Base-by-base conservation (phyloP, 805 yeast species). In the Ogataea ramenticola region DNA sequence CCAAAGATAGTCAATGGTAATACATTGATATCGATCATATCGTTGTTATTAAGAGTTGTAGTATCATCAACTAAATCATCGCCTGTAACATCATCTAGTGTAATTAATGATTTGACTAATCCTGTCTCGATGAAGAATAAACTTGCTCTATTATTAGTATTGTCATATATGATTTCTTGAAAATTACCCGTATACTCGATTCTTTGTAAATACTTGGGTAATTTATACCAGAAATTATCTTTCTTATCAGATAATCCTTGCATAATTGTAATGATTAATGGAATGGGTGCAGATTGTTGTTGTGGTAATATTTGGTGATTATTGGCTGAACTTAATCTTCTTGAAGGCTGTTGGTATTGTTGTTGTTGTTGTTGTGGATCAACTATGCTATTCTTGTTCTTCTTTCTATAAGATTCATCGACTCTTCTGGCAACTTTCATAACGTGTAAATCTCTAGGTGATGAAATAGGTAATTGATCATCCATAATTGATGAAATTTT, bases 1-100 rank as follows among this genome's bases (percentile, higher is more conserved):
- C 95, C 93, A 60, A 83, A 82, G 1, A 86, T 76, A 0, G 91
- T 83, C 46, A 84, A 75, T 4, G 93, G 88, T 43, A 86, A 70
- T 30, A 84, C 78, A 16, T 70, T 56, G 43, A 40, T 19, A 30
- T 56, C 50, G 46, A 63, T 52, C 20, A 19, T 20, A 34, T 34
- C 19, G 24, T 53, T 52, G n/a, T 44, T 40, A 29, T 60, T 56
- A 11, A 59, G 51, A 42, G 56, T 48, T 37, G 67, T 69, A 66
- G 60, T 20, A 9, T 20, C n/a, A n/a, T 7, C 3, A 12, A 3
- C 17, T 4, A 53, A 50, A 19, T 60, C 52, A 14, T 43, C 39
- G 31, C 60, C 56, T 11, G 58, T 52, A 42, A 56, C 46, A 39
- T 67, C 69, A 66, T 60, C 65, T 59, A 59, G 79, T 43, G 43